Conservation (phyloP, 2,329 filamentous ascomycete genomes). For the Lachnellula hyalina region DNA sequence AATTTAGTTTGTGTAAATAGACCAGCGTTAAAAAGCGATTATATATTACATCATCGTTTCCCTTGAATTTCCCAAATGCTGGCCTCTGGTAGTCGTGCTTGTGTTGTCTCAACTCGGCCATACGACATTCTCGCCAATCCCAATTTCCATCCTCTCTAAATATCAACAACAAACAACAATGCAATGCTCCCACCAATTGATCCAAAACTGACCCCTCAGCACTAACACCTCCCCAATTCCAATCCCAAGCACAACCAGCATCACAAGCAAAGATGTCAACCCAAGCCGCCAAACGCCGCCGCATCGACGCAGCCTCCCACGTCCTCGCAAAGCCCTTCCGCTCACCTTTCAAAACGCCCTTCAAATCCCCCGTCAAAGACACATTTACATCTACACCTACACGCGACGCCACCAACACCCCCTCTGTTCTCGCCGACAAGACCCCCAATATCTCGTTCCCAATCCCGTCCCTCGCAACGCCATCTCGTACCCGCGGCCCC, state of each 20-base stretch:
- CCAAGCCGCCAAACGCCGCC: conserved; percentile 56
- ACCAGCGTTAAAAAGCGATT: not conserved
- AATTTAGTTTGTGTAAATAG: conserved; percentile 18
- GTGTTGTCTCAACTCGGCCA: not conserved
- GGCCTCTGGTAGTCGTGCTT: not conserved
- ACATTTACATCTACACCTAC: conserved; percentile 9
- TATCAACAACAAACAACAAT: not conserved
- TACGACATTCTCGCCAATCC: not conserved
- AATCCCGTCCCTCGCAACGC: conserved; percentile 6
- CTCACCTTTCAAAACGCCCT: conserved; percentile 55
- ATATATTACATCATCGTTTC: not conserved
- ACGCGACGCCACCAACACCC: conserved; percentile 6
- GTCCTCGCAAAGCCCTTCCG: conserved; percentile 66
- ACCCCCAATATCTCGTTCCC: conserved; percentile 1
- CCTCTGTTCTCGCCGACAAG: conserved; percentile 10
- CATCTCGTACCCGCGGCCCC: conserved; percentile 6
- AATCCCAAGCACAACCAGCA: not conserved
- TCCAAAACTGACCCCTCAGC: conserved; percentile 23
- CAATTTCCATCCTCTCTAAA: not conserved
- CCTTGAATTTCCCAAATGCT: not conserved
- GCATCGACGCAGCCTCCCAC: conserved; percentile 51
- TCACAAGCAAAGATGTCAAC: conserved; percentile 37
- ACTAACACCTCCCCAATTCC: conserved; percentile 22
- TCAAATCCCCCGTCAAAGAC: conserved; percentile 21
- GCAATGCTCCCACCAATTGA: conserved; percentile 20